A percentile compares a stretch with the other conserved stretches of the same genome.
phyloP scores from a whole-genome alignment of 2,329 filamentous ascomycete species.

The Cladophialophora chaetospira region DNA sequence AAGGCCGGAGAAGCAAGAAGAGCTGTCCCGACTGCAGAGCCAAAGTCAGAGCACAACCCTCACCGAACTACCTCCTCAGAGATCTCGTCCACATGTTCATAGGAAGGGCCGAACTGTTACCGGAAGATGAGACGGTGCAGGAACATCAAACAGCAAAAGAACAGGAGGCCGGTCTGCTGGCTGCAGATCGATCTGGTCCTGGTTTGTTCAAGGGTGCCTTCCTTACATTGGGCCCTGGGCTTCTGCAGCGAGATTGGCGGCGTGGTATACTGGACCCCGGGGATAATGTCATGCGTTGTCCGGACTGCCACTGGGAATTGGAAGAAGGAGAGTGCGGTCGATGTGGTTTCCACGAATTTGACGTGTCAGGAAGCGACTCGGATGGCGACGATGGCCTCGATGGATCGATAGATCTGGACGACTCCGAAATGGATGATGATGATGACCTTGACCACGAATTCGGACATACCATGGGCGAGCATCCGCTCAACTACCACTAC shows the following conservation, averaged over 20 bases:
- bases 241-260: slow-evolving; percentile 28
- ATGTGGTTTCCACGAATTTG: slow-evolving; percentile 49
- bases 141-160: slow-evolving; percentile 60
- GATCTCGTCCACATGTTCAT: slow-evolving; percentile 66
- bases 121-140: slow-evolving; percentile 63
- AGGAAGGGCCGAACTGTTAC: slow-evolving; percentile 61
- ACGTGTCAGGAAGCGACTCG: slow-evolving; percentile 39
- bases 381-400: slow-evolving; percentile 18
- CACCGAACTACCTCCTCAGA: slow-evolving; percentile 66
- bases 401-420: slow-evolving; percentile 4
- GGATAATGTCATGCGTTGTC: slow-evolving; percentile 64
- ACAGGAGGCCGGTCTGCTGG: slow-evolving; percentile 62
- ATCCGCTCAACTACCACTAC: not conserved
- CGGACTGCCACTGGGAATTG: slow-evolving; percentile 64
- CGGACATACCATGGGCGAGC: slow-evolving; percentile 7
- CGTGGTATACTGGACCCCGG: slow-evolving; percentile 55
- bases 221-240: slow-evolving; percentile 33
- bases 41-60: slow-evolving; percentile 59
- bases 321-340: slow-evolving; percentile 60
- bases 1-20: slow-evolving; percentile 48
- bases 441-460: slow-evolving; percentile 24
- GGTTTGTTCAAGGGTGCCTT: slow-evolving; percentile 68
- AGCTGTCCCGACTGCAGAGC: slow-evolving; percentile 70
- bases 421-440: slow-evolving; percentile 25
- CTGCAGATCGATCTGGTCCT: slow-evolving; percentile 60